Base-by-base conservation (phyloP, 257 asterid genomes). In the Cynanchum wilfordii region DNA sequence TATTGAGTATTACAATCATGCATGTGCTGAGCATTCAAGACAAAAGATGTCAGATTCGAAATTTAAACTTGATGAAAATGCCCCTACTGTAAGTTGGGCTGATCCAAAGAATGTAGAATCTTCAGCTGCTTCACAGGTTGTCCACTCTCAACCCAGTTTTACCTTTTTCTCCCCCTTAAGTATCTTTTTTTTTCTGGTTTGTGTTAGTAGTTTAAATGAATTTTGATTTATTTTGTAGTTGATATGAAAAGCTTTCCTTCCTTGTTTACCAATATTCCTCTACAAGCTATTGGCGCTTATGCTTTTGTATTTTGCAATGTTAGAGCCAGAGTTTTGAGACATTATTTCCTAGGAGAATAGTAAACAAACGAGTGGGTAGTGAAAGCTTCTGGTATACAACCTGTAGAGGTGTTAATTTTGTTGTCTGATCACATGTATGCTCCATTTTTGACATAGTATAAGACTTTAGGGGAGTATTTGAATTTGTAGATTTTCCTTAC, bases 21-120 rank as follows among this genome's bases (percentile, higher is more conserved):
- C 96, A 62, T 95, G 99, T 85, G 99, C 99, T 22, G 99, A 95
- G 69, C 90, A 92, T 82, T 89, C 99, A 5, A 89, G 98, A 72
- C 86, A 87, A 79, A 87, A 85, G 80, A 95, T 95, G 98, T 92
- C 97, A 25, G 76, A 66, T 73, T 84, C 98, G 29, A 76, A 89
- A 16, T 95, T 95, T 81, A 92, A 92, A 82, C 95, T 95, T 66
- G 96, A 92, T 75, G 96, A 88, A 65, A 89, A 86, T 78, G 89
- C 93, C 69, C 99, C 99, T 62, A 95, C 99, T 71, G 99, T 95
- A 77, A 95, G 99, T 79, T 95, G 99, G 99, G 99, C 99, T 65
- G 97, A 91, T 83, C 94, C 97, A 50, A 89, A 85, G 81, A 94
- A 82, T 75, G 87, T 88, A 60, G 99, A 94, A 77, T 81, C 97